Evolutionary conservation across 495 filamentous ascomycete species (phyloP), one percentile per base, ranked within the genome.

Genomic region (Stereocaulon alpinum): DNA sequence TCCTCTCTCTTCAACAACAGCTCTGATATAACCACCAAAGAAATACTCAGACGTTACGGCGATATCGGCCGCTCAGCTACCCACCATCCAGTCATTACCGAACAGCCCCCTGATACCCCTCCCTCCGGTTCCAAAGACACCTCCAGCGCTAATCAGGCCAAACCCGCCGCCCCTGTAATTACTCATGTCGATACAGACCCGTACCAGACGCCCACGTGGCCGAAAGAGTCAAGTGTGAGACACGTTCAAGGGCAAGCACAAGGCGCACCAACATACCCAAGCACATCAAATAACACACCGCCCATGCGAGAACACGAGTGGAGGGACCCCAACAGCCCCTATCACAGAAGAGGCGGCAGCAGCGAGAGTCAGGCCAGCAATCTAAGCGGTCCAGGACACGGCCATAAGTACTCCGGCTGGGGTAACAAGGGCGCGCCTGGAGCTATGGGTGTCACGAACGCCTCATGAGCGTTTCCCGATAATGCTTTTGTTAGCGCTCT

Each of bases 11-110:
- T 95, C 71, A 86, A 81, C 69, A 86, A 82, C 63, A 84, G 78
- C 61, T 82, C 84, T 42, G 92, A 99, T 56, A 83, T 97, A 50
- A 96, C 94, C 2, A 91, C 91, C 2, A 97, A 99, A 68, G 93
- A 97, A 67, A 97, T 99, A 55, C 80, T 99, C 24, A 90, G 91
- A 69, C 81, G 87, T 43, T 91, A 91, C 68, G 88, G 86, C 7
- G 86, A 90, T 63, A 87, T 91, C 62, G 79, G 79, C 41, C 76
- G 77, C 14, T 81, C 77, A 44, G 72, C 82, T 22, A 76, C 82
- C 12, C 77, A 76, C 60, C 79, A 80, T 64, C 77, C 77, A 61
- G 76, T 83, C 56, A 71, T 82, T 56, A 74, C 77, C 65, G 80
- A 88, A 65, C 78, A 66, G 62, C 73, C 66, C 68, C 77, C 67